Conservation (phyloP, 768 basidiomycete species). For the Lentinus tigrinus region DNA sequence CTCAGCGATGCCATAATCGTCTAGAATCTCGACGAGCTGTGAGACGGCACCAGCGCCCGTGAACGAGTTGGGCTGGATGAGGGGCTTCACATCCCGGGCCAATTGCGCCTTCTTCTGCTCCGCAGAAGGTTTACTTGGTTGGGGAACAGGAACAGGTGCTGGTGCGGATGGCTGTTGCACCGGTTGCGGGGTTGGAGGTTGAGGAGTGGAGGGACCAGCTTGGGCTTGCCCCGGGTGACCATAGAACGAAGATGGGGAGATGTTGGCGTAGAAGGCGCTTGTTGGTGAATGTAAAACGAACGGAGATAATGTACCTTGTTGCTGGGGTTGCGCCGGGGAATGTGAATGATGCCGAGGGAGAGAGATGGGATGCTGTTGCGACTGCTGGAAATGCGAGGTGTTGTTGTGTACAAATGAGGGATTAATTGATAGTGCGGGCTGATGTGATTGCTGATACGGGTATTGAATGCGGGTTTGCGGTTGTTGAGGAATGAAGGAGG, state of each 20-base stretch:
- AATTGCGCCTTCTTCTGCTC: conserved; percentile 60
- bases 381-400: conserved; percentile 32
- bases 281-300: conserved; percentile 63
- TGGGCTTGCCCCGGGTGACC: conserved; percentile 35
- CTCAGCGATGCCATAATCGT: conserved; percentile 59
- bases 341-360: conserved; percentile 15
- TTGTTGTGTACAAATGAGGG: conserved; percentile 28
- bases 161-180: conserved; percentile 33
- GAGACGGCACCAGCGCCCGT: conserved; percentile 68
- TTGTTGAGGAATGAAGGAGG: conserved; percentile 35
- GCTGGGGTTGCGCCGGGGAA: conserved; percentile 27
- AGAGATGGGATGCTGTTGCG: conserved; percentile 21
- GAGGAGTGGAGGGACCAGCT: conserved; percentile 26
- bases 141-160: conserved; percentile 17
- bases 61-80: conserved; percentile 59
- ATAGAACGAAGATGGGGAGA: conserved; percentile 40
- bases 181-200: conserved; percentile 21
- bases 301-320: conserved; percentile 69
- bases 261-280: conserved; percentile 27
- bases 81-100: conserved; percentile 48
- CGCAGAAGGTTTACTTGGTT: conserved; percentile 29
- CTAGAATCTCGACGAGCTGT: conserved; percentile 56
- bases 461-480: conserved; percentile 36
- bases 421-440: conserved; percentile 42
- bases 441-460: conserved; percentile 38